Conservation (phyloP, 2,329 filamentous ascomycete species). For the Malbranchea zuffiana region DNA sequence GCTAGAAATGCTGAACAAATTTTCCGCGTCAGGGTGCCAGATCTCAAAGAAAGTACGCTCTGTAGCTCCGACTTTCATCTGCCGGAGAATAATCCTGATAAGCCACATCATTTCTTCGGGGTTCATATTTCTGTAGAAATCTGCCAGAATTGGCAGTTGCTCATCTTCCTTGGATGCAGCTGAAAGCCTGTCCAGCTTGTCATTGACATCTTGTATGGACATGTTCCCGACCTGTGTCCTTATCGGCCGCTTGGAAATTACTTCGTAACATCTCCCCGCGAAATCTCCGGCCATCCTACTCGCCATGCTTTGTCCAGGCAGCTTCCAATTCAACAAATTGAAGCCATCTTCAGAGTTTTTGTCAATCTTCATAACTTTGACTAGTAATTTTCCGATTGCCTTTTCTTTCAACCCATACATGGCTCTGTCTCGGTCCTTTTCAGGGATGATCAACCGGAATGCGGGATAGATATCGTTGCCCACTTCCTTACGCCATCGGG, state of each 20-base stretch:
- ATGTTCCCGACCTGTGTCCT: constrained; percentile 62
- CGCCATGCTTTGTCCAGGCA: constrained; percentile 58
- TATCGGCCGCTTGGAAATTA: constrained; percentile 74
- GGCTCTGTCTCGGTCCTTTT: constrained; percentile 81
- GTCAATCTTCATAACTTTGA: constrained; percentile 85
- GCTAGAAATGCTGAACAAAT: constrained; percentile 79
- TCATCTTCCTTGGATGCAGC: constrained; percentile 68
- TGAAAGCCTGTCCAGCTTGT: constrained; percentile 67
- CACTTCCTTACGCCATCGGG: constrained; percentile 75
- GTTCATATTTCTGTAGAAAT: constrained; percentile 86
- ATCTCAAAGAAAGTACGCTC: constrained; percentile 79
- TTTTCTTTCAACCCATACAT: constrained; percentile 95
- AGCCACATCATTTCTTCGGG: constrained; percentile 89
- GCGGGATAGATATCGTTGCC: constrained; percentile 90
- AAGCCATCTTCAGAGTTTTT: constrained; percentile 81
- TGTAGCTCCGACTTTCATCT: constrained; percentile 64
- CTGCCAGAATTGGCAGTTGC: constrained; percentile 67
- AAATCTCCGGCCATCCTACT: constrained; percentile 76
- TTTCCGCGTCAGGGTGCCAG: constrained; percentile 69
- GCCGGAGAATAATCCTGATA: constrained; percentile 80
- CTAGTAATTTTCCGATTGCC: constrained; percentile 76
- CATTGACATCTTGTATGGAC: constrained; percentile 83
- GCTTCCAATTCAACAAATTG: constrained; percentile 81
- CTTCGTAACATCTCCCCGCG: constrained; percentile 75
- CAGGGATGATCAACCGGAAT: constrained; percentile 78